Evolutionary conservation across 2,329 filamentous ascomycete species (phyloP).

Genomic region (Apiospora aurea): DNA sequence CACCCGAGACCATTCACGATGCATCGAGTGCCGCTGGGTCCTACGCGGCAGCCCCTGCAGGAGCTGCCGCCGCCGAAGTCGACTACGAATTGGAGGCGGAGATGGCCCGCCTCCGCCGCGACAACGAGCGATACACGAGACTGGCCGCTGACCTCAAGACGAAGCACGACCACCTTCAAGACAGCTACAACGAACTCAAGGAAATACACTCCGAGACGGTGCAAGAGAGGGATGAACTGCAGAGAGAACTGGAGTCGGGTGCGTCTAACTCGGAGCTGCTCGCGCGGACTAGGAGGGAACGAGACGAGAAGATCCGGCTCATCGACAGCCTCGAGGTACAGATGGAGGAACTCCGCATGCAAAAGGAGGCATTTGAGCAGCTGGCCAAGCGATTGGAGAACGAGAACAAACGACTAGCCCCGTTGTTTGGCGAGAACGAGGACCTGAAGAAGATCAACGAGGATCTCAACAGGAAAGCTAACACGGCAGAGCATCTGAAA

Average conservation of each 20-base stretch:
- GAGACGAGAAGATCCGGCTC: slow-evolving; percentile 73
- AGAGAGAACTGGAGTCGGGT: slow-evolving; percentile 61
- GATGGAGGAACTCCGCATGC: slow-evolving; percentile 58
- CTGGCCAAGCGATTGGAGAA: slow-evolving; percentile 47
- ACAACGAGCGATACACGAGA: slow-evolving; percentile 62
- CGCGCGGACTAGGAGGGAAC: slow-evolving; percentile 38
- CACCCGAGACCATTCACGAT: slow-evolving; percentile 37
- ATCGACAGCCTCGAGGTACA: slow-evolving; percentile 75
- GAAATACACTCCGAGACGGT: slow-evolving; percentile 64
- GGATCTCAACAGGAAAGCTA: slow-evolving; percentile 67
- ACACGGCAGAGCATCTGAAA: slow-evolving; percentile 67
- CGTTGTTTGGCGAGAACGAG: slow-evolving; percentile 64
- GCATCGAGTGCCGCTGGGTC: slow-evolving; percentile 40
- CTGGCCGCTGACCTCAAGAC: slow-evolving; percentile 65
- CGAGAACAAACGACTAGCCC: slow-evolving; percentile 58
- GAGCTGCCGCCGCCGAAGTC: slow-evolving; percentile 46
- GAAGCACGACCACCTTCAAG: slow-evolving; percentile 65
- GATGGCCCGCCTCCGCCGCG: slow-evolving; percentile 56
- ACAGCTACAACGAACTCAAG: slow-evolving; percentile 66
- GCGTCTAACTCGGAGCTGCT: slow-evolving; percentile 51
- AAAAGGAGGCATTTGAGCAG: slow-evolving; percentile 50
- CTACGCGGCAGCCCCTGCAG: slow-evolving; percentile 45
- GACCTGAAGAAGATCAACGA: slow-evolving; percentile 66
- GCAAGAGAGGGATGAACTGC: slow-evolving; percentile 64
- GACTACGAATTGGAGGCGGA: slow-evolving; percentile 65